phyloP scores from a whole-genome alignment of 352 stramenopile species.

The Pythium aquatile region DNA sequence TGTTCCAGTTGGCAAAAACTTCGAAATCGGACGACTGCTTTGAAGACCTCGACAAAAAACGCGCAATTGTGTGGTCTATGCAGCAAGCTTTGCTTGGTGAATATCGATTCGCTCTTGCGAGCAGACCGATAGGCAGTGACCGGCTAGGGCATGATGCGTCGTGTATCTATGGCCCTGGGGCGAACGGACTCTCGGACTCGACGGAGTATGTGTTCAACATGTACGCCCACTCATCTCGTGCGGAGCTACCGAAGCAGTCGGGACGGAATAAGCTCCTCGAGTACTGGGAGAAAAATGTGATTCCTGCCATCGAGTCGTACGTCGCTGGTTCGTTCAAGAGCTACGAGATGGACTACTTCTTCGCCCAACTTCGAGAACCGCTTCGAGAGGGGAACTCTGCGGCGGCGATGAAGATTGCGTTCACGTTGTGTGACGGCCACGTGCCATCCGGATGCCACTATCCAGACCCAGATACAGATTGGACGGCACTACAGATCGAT shows the following conservation, averaged over 20 bases:
- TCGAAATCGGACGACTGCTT: constrained; percentile 41
- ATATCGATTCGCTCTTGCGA: constrained; percentile 44
- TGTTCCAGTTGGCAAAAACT: constrained; percentile 66
- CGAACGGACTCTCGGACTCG: constrained; percentile 20
- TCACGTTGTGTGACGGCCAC: constrained; percentile 76
- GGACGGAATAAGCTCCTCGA: constrained; percentile 80
- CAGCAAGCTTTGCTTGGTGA: constrained; percentile 44
- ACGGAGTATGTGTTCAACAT: constrained; percentile 72
- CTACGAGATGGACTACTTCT: constrained; percentile 89
- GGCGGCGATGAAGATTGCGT: constrained; percentile 77
- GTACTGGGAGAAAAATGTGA: constrained; percentile 86
- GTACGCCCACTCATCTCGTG: constrained; percentile 61
- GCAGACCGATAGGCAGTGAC: constrained; percentile 41
- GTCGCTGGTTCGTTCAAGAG: constrained; percentile 81
- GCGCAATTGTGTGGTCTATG: constrained; percentile 33
- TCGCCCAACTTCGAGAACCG: constrained; percentile 74
- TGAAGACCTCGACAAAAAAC: constrained; percentile 24
- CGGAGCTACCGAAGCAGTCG: constrained; percentile 64
- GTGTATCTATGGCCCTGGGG: constrained; percentile 27
- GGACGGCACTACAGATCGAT: constrained; percentile 71
- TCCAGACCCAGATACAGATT: constrained; percentile 76
- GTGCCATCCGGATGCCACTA: constrained; percentile 77
- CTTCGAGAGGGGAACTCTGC: constrained; percentile 71
- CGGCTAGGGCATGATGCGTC: constrained; percentile 35
- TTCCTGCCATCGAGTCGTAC: constrained; percentile 80